Evolutionary conservation across 176 grass and related monocot genomes (phyloP), one percentile per base, ranked within the genome.

Genomic region (Eragrostis curvula): DNA sequence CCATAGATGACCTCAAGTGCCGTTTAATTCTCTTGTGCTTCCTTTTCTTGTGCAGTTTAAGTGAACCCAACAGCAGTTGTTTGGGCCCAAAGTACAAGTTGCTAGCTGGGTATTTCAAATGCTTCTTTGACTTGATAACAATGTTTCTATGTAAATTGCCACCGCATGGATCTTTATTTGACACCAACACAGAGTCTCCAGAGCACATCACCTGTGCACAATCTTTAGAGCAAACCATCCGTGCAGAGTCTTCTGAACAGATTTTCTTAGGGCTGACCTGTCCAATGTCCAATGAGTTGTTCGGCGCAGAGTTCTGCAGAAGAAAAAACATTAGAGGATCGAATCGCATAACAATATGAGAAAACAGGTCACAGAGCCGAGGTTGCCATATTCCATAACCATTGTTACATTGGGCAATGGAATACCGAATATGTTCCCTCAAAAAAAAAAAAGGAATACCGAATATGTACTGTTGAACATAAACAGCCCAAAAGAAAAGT

Each of bases 1-100:
- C 21, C 40, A 21, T 68, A 21, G 56, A 83, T 80, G 49, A 65
- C 62, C 55, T 62, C 56, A 11, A 45, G 17, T 0, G 65, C 23
- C 47, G 83, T 90, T 79, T 94, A 27, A 53, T 70, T 89, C 77
- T 92, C 64, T 83, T 94, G 43, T 78, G 59, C 72, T 86, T 97
- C 52, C 80, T 88, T 79, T 78, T 86, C 56, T 86, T 90, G 13
- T 23, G 48, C 40, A 44, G 39, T 64, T 79, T 97, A 79, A 97
- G 68, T 60, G 85, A 86, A 62, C 56, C 28, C 14, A 94, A 41
- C 70, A 97, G 83, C 44, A 85, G 71, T 52, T 78, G 72, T 41
- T 90, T 92, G 45, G 82, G 78, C 28, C 66, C 68, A 73, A 90
- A 92, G 82, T 68, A 89, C 58, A 86, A 69, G 79, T 52, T 78